Evolutionary conservation across 2,329 filamentous ascomycete genomes (phyloP), one percentile per base, ranked within the genome.

Genomic region (Sclerotinia spermophila): DNA sequence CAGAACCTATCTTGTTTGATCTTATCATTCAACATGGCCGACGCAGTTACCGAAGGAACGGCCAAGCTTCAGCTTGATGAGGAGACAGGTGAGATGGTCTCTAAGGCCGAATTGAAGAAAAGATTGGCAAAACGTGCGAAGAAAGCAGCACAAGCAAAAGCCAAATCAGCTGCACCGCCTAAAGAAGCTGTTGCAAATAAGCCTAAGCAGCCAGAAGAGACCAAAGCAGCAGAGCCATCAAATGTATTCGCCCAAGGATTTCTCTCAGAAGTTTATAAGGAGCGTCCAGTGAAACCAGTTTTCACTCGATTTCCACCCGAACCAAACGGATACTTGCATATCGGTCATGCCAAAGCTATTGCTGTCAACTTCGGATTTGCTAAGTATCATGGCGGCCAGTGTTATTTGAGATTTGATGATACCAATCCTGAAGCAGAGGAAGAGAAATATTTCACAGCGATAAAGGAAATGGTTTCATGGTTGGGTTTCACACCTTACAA

Each of bases 321-420:
- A 82, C 96, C 96, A 62, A 98, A 98, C 80, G 96, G 95, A 69
- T 97, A 91, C 80, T 86, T 97, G 15, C 94, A 97, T 79, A 92
- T 98, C 76, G 95, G 95, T 30, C 96, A 98, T 79, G 92, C 92
- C 74, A 98, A 98, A 83, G 95, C 96, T 33, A 97, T 98, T 80
- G 91, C 93, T 0, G 89, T 98, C 81, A 97, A 98, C 82, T 98
- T 98, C 82, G 95, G 95, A 10, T 98, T 97, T 80, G 95, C 96
- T 21, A 89, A 87, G 78, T 89, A 90, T 78, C 92, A 97, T 79
- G 91, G 91, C 48, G 95, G 95, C 74, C 72, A 78, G 38, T 92
- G 89, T 81, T 90, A 91, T 78, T 82, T 94, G 73, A 87, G 95
- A 77, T 97, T 92, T 80, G 96, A 98, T 80, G 96, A 98, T 77